A percentile compares a stretch with the other conserved stretches of the same genome.
phyloP scores from a whole-genome alignment of 2,329 filamentous ascomycete genomes.

The Fusarium tuaranense region DNA sequence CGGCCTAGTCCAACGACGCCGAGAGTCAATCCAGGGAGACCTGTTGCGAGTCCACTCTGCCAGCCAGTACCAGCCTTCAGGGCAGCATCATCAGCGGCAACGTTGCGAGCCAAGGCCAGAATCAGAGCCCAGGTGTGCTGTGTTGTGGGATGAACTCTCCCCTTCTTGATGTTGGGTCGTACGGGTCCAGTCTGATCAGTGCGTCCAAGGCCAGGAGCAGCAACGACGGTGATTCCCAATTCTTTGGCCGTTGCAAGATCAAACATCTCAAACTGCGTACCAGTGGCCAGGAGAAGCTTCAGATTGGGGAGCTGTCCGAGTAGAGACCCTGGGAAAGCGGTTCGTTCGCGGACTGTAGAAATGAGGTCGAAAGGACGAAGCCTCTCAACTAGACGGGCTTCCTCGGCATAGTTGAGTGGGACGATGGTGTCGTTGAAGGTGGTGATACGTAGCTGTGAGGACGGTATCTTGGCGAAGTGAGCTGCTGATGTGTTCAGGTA shows the following conservation, averaged over 20 bases:
- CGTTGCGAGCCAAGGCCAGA: constrained; percentile 67
- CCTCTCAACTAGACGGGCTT: background rate
- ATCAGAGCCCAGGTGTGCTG: constrained; percentile 68
- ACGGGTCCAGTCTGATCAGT: background rate
- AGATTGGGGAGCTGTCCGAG: constrained; percentile 70
- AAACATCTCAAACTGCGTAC: constrained; percentile 69
- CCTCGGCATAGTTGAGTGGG: background rate
- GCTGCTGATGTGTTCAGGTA: background rate
- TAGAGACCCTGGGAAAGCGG: constrained; percentile 67
- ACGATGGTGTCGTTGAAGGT: background rate
- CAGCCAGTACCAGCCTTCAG: background rate
- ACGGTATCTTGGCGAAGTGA: background rate
- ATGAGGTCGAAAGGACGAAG: background rate
- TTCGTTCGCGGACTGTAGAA: constrained; percentile 53
- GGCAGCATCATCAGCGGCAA: constrained; percentile 54
- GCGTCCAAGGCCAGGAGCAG: background rate
- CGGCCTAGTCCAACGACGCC: constrained; percentile 72
- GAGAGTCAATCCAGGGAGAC: constrained; percentile 68
- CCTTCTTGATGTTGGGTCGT: constrained; percentile 28
- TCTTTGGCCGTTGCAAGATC: constrained; percentile 54
- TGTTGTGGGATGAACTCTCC: constrained; percentile 60
- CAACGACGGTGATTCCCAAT: background rate
- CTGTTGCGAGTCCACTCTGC: background rate
- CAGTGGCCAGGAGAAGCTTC: constrained; percentile 72
- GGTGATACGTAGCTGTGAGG: background rate